A percentile compares a stretch with the other conserved stretches of the same genome.
phyloP scores from a whole-genome alignment of 257 asterid genomes.

The Paulownia fortunei region DNA sequence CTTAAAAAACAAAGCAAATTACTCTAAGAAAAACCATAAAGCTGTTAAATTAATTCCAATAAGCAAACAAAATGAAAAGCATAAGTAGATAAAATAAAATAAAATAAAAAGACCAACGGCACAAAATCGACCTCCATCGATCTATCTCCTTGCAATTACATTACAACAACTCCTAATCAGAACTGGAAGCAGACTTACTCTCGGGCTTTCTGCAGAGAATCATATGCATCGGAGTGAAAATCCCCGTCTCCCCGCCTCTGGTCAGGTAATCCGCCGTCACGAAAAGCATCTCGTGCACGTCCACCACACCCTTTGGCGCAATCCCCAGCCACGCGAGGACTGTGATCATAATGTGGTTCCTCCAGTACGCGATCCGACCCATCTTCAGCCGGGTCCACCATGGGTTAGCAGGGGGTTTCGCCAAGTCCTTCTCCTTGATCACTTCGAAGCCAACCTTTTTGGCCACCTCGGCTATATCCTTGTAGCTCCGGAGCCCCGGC shows the following conservation, averaged over 20 bases:
- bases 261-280: constrained; percentile 80
- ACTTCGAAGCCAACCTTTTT: constrained; percentile 72
- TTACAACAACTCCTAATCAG: constrained; percentile 19
- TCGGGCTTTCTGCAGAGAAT: constrained; percentile 85
- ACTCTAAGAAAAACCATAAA: constrained; percentile 20
- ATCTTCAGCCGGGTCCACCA: constrained; percentile 89
- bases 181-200: constrained; percentile 33
- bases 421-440: constrained; percentile 64
- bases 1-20: constrained; percentile 19
- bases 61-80: constrained; percentile 31
- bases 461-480: constrained; percentile 63
- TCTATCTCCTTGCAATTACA: constrained; percentile 32
- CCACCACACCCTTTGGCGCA: constrained; percentile 79
- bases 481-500: constrained; percentile 69
- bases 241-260: constrained; percentile 76
- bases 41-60: constrained; percentile 40
- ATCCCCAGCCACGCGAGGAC: constrained; percentile 71
- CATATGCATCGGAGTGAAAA: constrained; percentile 86
- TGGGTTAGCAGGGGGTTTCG: constrained; percentile 69
- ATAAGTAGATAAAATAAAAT: not conserved
- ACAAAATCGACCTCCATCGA: constrained; percentile 33
- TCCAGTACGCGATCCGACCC: constrained; percentile 85
- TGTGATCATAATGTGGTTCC: constrained; percentile 72
- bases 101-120: constrained; percentile 29
- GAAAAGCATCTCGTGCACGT: constrained; percentile 85